Evolutionary conservation across 1,284 basidiomycete genomes (phyloP).

Genomic region (Wallemia ichthyophaga): DNA sequence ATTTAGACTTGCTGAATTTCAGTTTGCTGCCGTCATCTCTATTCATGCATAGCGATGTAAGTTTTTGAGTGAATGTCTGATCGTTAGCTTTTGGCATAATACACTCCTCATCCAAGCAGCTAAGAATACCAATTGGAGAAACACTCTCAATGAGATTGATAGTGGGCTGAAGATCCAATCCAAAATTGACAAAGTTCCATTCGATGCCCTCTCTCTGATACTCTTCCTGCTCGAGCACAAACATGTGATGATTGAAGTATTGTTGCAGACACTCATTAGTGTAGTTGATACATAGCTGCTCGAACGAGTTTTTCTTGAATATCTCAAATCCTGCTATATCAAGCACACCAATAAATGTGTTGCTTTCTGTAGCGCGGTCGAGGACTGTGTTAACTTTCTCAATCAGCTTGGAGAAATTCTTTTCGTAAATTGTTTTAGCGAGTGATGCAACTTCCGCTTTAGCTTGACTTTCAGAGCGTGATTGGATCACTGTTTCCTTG

Average conservation of each 20-base stretch:
- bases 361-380: slow-evolving; percentile 69
- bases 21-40: slow-evolving; percentile 11
- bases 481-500: slow-evolving; percentile 85
- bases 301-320: slow-evolving; percentile 43
- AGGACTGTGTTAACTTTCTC: slow-evolving; percentile 83
- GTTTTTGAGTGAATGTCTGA: slow-evolving; percentile 75
- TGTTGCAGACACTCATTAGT: slow-evolving; percentile 93
- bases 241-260: slow-evolving; percentile 99
- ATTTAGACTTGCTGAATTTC: slow-evolving; percentile 65
- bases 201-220: slow-evolving; percentile 88
- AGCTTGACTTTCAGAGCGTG: slow-evolving; percentile 69
- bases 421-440: slow-evolving; percentile 92
- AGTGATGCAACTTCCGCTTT: slow-evolving; percentile 71
- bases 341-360: slow-evolving; percentile 89
- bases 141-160: slow-evolving; percentile 82
- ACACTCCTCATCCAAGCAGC: slow-evolving; percentile 86
- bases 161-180: slow-evolving; percentile 84
- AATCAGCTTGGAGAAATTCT: slow-evolving; percentile 75
- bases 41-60: slow-evolving; percentile 20
- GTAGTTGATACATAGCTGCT: slow-evolving; percentile 95
- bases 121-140: slow-evolving; percentile 56
- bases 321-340: slow-evolving; percentile 99
- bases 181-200: slow-evolving; percentile 98
- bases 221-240: slow-evolving; percentile 96
- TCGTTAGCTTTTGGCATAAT: slow-evolving; percentile 98